A percentile compares a stretch with the other conserved stretches of the same genome.
Evolutionary conservation across 257 asterid species (phyloP).

Genomic region (Oldenlandia corymbosa): DNA sequence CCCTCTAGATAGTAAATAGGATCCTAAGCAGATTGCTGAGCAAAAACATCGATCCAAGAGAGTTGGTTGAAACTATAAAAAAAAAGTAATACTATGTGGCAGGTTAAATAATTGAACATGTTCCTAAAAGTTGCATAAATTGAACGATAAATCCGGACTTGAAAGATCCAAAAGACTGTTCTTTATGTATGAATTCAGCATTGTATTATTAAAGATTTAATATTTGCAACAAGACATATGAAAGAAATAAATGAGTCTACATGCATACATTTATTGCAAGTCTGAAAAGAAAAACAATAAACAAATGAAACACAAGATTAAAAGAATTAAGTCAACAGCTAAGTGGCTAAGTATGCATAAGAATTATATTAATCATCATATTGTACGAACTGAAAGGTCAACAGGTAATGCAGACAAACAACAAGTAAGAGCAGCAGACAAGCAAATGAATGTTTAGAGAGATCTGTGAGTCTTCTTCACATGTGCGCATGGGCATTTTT

Average conservation of each 20-base stretch:
- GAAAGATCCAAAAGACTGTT: not conserved
- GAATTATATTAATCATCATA: conserved; percentile 7
- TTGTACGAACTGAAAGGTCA: conserved; percentile 19
- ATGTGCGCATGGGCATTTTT: conserved; percentile 39
- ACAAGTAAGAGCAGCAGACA: conserved; percentile 21
- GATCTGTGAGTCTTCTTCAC: conserved; percentile 32
- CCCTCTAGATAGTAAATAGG: too few relatives aligned
- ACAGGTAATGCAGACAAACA: conserved; percentile 27
- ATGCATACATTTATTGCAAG: not conserved
- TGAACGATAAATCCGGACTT: not conserved
- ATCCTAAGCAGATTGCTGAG: too few relatives aligned
- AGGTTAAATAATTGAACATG: not conserved
- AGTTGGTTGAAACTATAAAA: too few relatives aligned
- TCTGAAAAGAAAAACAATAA: not conserved
- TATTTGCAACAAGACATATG: conserved; percentile 6
- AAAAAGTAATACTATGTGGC: not conserved
- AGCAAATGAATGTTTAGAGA: conserved; percentile 18
- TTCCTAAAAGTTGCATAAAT: not conserved
- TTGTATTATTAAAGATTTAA: conserved; percentile 3
- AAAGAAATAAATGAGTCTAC: not conserved
- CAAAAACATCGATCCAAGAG: too few relatives aligned
- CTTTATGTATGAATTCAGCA: not conserved
- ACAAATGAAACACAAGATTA: not conserved
- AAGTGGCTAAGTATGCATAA: too few relatives aligned
- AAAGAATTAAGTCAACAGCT: too few relatives aligned